Base-by-base conservation (phyloP, 208 protist species). In the Wallacemonas collosoma region DNA sequence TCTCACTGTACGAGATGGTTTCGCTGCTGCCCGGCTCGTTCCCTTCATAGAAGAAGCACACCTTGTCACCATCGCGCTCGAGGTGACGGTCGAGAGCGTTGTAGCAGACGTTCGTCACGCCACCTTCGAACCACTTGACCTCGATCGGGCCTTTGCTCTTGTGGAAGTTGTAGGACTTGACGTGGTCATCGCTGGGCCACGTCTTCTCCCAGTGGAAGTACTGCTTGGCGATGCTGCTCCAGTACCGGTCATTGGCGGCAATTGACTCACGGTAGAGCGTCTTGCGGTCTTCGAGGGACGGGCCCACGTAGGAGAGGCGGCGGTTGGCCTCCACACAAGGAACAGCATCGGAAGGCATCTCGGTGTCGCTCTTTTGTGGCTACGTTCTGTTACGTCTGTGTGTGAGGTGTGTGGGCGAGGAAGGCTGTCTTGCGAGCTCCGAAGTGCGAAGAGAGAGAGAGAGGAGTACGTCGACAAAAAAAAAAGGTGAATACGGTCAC, bases 41-140 rank as follows among this genome's bases (percentile, higher is more conserved):
- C 38, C 91, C 95, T 63, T 98, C 97, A 65, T 72, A 96, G 70
- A 91, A 83, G 71, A 95, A 95, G 71, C 93, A 94, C 35, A 95
- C 87, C 40, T 88, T 76, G 60, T 97, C 80, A 36, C 75, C 79
- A 53, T 90, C 40, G 80, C 48, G n/a, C 9, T 79, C 72, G 12
- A 97, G 72, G 75, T 98, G 89, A 50, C 92, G 80, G 71, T 98
- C 93, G 40, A 98, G 70, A 17, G 79, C 78, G 78, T 98, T 97
- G 86, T 97, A 97, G 86, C 90, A 97, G n/a, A 93, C 77, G 65
- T 93, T 98, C 39, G 87, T 90, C 69, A 79, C 67, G 26, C 67
- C 92, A 6, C 87, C 89, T 17, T 86, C 77, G 71, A 97, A 98
- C 93, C 92, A 97, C 55, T 85, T 79, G 63, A 78, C 56, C 50